These are phyloP conservation scores for Magnusiomyces ingens DNA, from an alignment of 1,139 yeast genomes.

Conservation along the genomic window DNA sequence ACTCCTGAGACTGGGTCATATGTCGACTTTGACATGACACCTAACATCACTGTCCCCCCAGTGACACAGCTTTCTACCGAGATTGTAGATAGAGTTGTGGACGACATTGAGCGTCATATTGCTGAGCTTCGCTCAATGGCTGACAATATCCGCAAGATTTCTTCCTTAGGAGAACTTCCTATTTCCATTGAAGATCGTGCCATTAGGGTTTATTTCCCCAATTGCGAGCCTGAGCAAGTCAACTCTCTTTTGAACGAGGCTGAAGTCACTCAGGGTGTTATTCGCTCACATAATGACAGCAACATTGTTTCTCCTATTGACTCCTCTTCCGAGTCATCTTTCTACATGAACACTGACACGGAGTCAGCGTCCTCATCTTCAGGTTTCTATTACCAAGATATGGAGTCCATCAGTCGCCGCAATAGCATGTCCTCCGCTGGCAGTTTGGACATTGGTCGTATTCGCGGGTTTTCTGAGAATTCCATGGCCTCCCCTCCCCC, in stretches of 20 bases:
- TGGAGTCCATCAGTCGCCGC: constrained; percentile 6
- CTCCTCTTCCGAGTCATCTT: constrained; percentile 1
- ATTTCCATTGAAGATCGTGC: constrained; percentile 28
- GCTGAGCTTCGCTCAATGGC: constrained; percentile 23
- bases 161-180: constrained; percentile 35
- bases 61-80: constrained; percentile 27
- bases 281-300: constrained; percentile 13
- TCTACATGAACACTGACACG: neutral
- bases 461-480: constrained; percentile 3
- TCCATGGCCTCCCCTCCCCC: constrained; percentile 7
- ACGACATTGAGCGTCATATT: constrained; percentile 26
- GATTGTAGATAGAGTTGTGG: constrained; percentile 18
- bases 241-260: constrained; percentile 27
- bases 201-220: constrained; percentile 35
- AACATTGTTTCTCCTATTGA: constrained; percentile 10
- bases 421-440: constrained; percentile 1
- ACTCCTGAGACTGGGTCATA: constrained; percentile 18
- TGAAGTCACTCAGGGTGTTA: constrained; percentile 30
- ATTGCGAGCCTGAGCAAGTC: constrained; percentile 32
- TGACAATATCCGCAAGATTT: constrained; percentile 27
- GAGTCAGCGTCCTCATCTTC: constrained; percentile 2
- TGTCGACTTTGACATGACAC: constrained; percentile 33
- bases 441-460: constrained; percentile 4
- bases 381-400: constrained; percentile 1
- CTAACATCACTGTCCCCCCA: constrained; percentile 26